Evolutionary conservation across 2,329 filamentous ascomycete genomes (phyloP).

Genomic region (Sclerotinia glacialis): DNA sequence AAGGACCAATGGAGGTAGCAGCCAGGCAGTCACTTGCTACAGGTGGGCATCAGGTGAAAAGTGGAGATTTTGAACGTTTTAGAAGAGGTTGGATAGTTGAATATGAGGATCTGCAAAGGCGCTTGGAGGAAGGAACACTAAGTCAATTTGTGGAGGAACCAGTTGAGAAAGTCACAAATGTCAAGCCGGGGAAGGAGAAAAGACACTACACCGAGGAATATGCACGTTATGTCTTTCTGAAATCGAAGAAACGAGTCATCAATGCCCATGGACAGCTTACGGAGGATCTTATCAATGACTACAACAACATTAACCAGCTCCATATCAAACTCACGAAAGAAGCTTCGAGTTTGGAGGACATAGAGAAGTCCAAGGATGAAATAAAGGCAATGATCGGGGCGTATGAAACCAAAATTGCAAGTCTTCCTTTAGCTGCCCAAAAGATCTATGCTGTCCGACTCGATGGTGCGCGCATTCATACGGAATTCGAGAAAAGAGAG

Average conservation of each 20-base stretch:
- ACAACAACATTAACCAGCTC: constrained; percentile 4
- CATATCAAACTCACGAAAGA: not conserved
- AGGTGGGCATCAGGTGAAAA: constrained; percentile 2
- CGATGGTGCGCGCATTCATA: constrained; percentile 8
- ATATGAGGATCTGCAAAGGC: not conserved
- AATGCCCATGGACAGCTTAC: not conserved
- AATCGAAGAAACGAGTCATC: not conserved
- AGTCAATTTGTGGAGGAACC: not conserved
- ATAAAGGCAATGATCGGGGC: not conserved
- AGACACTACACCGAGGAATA: not conserved
- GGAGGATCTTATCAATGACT: not conserved
- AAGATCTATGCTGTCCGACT: not conserved
- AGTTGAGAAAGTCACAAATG: not conserved
- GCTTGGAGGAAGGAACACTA: not conserved
- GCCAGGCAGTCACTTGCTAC: constrained; percentile 28
- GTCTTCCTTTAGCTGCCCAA: not conserved
- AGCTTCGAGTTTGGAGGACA: not conserved
- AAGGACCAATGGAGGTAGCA: constrained; percentile 39
- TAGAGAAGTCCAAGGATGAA: not conserved
- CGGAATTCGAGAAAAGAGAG: constrained; percentile 44
- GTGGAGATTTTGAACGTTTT: constrained; percentile 6
- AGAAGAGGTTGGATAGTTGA: constrained; percentile 7
- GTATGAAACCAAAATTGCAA: not conserved
- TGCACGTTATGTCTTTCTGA: not conserved
- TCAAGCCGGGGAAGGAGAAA: not conserved